Base-by-base conservation (phyloP, 2,329 filamentous ascomycete species). In the Verticillium klebahnii region DNA sequence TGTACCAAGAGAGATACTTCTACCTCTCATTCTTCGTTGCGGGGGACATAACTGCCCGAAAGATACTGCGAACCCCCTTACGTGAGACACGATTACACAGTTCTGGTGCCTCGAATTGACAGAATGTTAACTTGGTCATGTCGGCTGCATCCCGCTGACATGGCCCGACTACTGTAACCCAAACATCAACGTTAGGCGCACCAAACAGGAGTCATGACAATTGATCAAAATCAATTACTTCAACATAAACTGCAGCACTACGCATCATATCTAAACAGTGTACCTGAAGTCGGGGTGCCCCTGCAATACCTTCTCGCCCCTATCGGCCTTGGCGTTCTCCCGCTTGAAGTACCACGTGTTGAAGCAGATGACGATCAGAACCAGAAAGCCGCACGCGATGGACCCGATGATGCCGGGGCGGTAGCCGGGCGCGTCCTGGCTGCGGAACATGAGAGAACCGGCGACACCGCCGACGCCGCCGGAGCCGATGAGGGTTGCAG, bases 391-490 rank as follows among this genome's bases (percentile, higher is more conserved):
- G 45, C 58, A 58, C 7, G 56, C 60, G 14, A 64, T 57, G 17
- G 58, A 57, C 19, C 60, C 57, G 39, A 60, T 58, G 5, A 58
- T 58, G 8, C 57, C 57, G 25, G 57, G 57, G 12, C 57, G 57
- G 25, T 58, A 58, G 7, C 25, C 34, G 12, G 57, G 57, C 25
- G 57, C 57, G 25, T 58, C 57, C 39, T 58, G 57, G 25, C 23
- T 45, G 57, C 57, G 57, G 61, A 63, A 66, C 57, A 68, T 59
- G 15, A 67, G 60, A 7, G 65, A 60, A 15, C 61, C 63, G 11
- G 65, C 61, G 23, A 68, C 61, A 12, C 64, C 60, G 32, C 67
- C 55, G 32, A 67, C 34, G 9, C 63, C 65, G 17, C 65, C 60
- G 15, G 64, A 56, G 1, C 58, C 61, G 6, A 66, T 63, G 36